Percentiles rank a stretch among this genome's conserved stretches.
These are phyloP conservation scores for Mortierella claussenii DNA, from an alignment of 192 early-diverging fungal species.

Conservation along the genomic window DNA sequence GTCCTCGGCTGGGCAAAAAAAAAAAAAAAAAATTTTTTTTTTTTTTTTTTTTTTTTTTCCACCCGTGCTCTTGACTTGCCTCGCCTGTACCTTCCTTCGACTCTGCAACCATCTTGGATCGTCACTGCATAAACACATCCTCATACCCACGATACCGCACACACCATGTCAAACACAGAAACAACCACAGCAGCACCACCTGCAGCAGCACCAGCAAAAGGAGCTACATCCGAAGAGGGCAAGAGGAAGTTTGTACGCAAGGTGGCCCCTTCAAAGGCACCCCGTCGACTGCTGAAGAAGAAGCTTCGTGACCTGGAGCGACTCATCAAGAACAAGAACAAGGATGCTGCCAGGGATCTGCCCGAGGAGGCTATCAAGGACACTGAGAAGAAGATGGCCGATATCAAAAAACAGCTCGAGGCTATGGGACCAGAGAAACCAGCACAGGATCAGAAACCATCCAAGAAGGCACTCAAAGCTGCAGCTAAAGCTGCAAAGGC, in stretches of 20 bases:
- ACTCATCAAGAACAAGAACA: constrained; percentile 40
- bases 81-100: no score
- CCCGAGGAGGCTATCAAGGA: constrained; percentile 29
- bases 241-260: constrained; percentile 38
- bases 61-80: no score
- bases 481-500: no score
- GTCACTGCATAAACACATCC: no score
- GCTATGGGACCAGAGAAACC: constrained; percentile 18
- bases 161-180: no score
- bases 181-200: not conserved
- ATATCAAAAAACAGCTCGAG: constrained; percentile 25
- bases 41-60: no score
- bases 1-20: no score
- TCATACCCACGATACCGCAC: no score
- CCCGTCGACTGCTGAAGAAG: constrained; percentile 33
- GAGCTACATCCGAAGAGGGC: not conserved
- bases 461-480: no score
- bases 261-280: constrained; percentile 38
- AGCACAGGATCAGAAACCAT: not conserved
- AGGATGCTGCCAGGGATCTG: constrained; percentile 20
- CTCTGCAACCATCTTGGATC: no score
- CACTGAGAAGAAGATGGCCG: constrained; percentile 31
- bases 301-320: constrained; percentile 42
- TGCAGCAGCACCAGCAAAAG: not conserved
- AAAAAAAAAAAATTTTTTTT: no score